Percentiles rank a stretch among this genome's conserved stretches.
These are phyloP conservation scores for Holtermannia corniformis DNA, from an alignment of 768 basidiomycete species.

Conservation along the genomic window DNA sequence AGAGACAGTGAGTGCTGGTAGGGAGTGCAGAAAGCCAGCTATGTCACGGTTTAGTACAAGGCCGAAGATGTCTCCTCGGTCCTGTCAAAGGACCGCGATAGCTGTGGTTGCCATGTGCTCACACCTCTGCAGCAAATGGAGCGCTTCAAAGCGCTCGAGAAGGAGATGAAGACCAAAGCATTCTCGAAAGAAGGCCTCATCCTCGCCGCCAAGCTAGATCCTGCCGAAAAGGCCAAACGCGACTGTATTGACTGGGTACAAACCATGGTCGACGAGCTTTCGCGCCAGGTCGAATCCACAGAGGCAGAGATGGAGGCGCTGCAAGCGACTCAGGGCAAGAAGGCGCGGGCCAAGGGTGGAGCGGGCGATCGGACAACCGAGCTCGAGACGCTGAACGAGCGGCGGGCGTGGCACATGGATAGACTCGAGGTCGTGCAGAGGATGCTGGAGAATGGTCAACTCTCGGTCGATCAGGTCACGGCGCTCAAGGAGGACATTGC, in stretches of 20 bases:
- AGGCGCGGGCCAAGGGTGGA: slow-evolving; percentile 51
- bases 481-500: slow-evolving; percentile 84
- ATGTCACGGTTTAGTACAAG: not conserved
- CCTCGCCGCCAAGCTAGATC: slow-evolving; percentile 86
- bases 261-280: slow-evolving; percentile 77
- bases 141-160: slow-evolving; percentile 99
- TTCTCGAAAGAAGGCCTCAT: slow-evolving; percentile 98
- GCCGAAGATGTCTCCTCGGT: not conserved
- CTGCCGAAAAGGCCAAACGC: slow-evolving; percentile 91
- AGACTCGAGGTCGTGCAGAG: slow-evolving; percentile 88
- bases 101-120: too few species aligned
- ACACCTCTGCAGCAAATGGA: slow-evolving; percentile 84
- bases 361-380: slow-evolving; percentile 65
- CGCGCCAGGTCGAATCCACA: slow-evolving; percentile 82
- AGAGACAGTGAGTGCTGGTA: slow-evolving; percentile 64
- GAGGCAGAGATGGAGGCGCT: slow-evolving; percentile 90
- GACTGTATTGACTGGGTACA: slow-evolving; percentile 78
- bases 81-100: too few species aligned
- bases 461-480: slow-evolving; percentile 69
- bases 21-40: not conserved
- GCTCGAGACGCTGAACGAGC: slow-evolving; percentile 80
- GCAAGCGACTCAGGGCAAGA: slow-evolving; percentile 66
- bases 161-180: slow-evolving; percentile 99
- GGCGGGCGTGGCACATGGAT: slow-evolving; percentile 88
- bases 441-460: slow-evolving; percentile 83